A percentile compares a stretch with the other conserved stretches of the same genome.
phyloP scores from a whole-genome alignment of 805 yeast species.

The Limtongia smithiae region DNA sequence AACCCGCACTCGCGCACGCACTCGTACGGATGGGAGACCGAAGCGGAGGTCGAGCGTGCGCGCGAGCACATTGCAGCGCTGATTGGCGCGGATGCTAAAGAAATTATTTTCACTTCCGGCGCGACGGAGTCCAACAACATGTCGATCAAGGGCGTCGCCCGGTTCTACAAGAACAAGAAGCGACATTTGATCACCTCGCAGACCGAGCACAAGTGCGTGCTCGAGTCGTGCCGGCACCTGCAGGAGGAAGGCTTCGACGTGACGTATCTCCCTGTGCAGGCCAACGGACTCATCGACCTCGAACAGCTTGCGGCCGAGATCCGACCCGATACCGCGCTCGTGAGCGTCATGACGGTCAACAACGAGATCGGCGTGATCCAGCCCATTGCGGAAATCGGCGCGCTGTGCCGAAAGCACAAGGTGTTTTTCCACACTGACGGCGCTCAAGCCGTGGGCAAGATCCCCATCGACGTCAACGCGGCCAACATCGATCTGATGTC shows the following conservation, averaged over 20 bases:
- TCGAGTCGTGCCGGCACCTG: constrained; percentile 90
- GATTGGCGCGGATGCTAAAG: constrained; percentile 92
- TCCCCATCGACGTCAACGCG: constrained; percentile 87
- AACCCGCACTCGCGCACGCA: constrained; percentile 98
- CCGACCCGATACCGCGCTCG: constrained; percentile 84
- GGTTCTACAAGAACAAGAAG: constrained; percentile 85
- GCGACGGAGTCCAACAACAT: constrained; percentile 97
- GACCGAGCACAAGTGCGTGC: constrained; percentile 98
- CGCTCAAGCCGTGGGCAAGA: constrained; percentile 96
- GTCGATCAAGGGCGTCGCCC: constrained; percentile 92
- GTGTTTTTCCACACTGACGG: constrained; percentile 96
- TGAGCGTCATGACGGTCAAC: constrained; percentile 94
- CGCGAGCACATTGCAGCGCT: constrained; percentile 76
- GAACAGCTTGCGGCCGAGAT: constrained; percentile 77
- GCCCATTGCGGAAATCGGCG: constrained; percentile 91
- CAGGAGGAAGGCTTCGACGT: constrained; percentile 97
- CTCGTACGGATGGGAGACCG: constrained; percentile 98
- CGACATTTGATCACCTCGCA: constrained; percentile 92
- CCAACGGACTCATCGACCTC: constrained; percentile 74
- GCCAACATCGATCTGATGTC: constrained; percentile 91
- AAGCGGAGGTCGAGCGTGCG: constrained; percentile 82
- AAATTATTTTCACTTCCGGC: constrained; percentile 93
- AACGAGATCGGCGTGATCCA: constrained; percentile 98
- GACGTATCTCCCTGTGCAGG: constrained; percentile 80
- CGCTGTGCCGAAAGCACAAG: constrained; percentile 77